Evolutionary conservation across 768 basidiomycete genomes (phyloP), one percentile per base, ranked within the genome.

Genomic region (Lentinula detonsa): DNA sequence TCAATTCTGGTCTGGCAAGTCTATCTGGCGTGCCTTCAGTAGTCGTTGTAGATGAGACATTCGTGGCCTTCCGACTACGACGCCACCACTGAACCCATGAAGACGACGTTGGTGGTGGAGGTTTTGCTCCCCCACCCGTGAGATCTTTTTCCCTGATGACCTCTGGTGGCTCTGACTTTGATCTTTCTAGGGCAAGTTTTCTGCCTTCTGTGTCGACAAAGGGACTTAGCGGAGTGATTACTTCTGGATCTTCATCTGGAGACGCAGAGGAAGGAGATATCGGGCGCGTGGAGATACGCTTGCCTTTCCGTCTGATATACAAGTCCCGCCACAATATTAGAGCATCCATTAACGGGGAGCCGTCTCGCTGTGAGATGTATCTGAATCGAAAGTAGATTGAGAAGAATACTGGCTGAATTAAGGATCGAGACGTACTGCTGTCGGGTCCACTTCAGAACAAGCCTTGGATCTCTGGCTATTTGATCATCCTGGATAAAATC

Each of bases 31-130:
- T 5, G 10, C 16, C 35, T 11, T 21, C 59, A 33, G 15, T 18
- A 23, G 39, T 57, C 33, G 68, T 61, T 13, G 55, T 61, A 37
- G 56, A 64, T 42, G 61, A 53, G 57, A 21, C 46, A 11, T 48
- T 48, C 18, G 46, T 48, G 9, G 23, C 67, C 69, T 76, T 57
- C 73, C 78, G 73, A 71, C 84, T 87, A 18, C 89, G 78, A 62
- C 82, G 85, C 91, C 90, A 95, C 93, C 92, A 93, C 42, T 85
- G 81, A 40, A 83, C 83, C 92, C 91, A 93, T n/a, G 86, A 87
- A 0, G 83, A 81, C 13, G 85, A 84, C 0, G 81, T 80, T 4
- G 83, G 72, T 59, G 75, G 80, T 9, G 39, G 55, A 65, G 78
- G 78, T 40, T 70, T 63, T 8, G 63, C 59, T 23, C 62, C 37